Evolutionary conservation across 371 early-diverging fungal species (phyloP), one percentile per base, ranked within the genome.

Genomic region (Fennellomyces sp.): DNA sequence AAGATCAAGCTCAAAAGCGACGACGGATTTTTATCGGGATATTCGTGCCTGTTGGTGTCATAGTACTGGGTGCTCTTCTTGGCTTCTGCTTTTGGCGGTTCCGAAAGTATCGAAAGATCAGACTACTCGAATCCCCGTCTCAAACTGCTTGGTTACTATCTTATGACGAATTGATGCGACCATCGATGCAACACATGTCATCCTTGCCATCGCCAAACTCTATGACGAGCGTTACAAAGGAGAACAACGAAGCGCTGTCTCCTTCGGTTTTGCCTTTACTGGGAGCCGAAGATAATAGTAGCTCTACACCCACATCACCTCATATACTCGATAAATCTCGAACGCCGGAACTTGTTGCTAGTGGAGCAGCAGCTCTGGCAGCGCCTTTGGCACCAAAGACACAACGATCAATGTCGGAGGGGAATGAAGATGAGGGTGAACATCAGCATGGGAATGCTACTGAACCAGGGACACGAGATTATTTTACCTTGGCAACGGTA

Each of bases 61-160:
- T 66, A 7, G 19, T 67, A 0, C 13, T 56, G 19, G 15, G 51
- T 23, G 26, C 47, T 2, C 5, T 30, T 5, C 13, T 31, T n/a
- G 55, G 28, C 21, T 53, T 61, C 25, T 19, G 33, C 7, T 19
- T 29, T 42, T 56, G 42, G 41, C 29, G 15, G 5, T 28, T 5
- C 11, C 25, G 49, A 12, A 63, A 68, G 45, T 36, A 58, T 0
- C 55, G 49, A 53, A 59, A 17, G 53, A 49, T 63, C 7, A 55
- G 42, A 5, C 65, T 53, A 38, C 51, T 38, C 13, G 78, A 33
- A 64, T 7, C 30, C 7, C 33, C 19, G 7, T 8, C 52, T 3
- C 33, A 52, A 52, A n/a, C 75, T 10, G 69, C 70, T 3, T 82
- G 82, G 82, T 63, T 80, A 31, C 45, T 82, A 2, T 72, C 74